phyloP scores from a whole-genome alignment of 139 green algal species.

The Coccomyxa sp. region DNA sequence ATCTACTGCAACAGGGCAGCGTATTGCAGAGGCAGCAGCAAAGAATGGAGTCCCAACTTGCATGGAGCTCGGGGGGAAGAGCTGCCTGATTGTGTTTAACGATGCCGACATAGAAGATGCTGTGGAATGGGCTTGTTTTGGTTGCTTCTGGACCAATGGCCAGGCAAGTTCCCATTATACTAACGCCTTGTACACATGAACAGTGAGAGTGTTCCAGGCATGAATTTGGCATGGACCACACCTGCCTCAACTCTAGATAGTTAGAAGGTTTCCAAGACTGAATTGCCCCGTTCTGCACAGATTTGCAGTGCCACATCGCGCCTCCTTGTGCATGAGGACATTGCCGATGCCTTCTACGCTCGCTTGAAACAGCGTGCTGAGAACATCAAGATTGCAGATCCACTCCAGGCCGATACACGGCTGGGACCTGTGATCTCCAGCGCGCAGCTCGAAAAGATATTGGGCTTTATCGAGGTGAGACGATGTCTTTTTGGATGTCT shows the following conservation, averaged over 20 bases:
- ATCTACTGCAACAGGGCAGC: slow-evolving; percentile 56
- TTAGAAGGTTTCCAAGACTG: too few species aligned
- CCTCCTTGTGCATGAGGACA: slow-evolving; percentile 72
- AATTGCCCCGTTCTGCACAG: slow-evolving; percentile 35
- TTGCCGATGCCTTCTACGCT: slow-evolving; percentile 58
- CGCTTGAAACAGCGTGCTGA: slow-evolving; percentile 62
- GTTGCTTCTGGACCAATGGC: slow-evolving; percentile 68
- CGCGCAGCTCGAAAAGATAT: slow-evolving; percentile 59
- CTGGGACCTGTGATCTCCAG: slow-evolving; percentile 67
- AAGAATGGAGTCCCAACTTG: slow-evolving; percentile 60
- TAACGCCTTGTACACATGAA: too few species aligned
- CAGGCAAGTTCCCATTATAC: too few species aligned
- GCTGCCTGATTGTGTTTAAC: slow-evolving; percentile 82
- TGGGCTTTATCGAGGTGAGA: slow-evolving; percentile 54
- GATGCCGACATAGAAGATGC: slow-evolving; percentile 81
- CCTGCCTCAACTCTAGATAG: too few species aligned
- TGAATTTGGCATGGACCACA: too few species aligned
- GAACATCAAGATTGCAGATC: slow-evolving; percentile 66
- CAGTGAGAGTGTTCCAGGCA: too few species aligned
- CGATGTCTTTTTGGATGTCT: background rate
- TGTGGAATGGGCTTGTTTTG: slow-evolving; percentile 88
- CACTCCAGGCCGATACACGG: slow-evolving; percentile 53
- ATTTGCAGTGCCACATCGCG: slow-evolving; percentile 84
- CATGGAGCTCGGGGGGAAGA: slow-evolving; percentile 86
- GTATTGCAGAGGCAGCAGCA: slow-evolving; percentile 60